Conservation (phyloP, 192 early-diverging fungal species). For the Gonapodya prolifera region DNA sequence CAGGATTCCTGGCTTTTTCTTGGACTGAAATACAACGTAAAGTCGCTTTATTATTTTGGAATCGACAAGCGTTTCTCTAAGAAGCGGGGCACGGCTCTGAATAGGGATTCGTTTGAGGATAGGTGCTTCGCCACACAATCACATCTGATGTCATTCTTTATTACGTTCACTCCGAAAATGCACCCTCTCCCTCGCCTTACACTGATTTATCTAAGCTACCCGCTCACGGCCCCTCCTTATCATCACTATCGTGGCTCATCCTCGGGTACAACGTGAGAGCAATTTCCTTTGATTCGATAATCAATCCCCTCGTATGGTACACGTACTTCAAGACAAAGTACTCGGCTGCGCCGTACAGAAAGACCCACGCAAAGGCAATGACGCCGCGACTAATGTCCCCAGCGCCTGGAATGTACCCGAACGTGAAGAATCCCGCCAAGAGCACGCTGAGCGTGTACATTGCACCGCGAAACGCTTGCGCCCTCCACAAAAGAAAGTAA, state of each 20-base stretch:
- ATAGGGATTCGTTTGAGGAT: too few relatives aligned
- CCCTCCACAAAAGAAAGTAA: neutral
- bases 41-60: too few relatives aligned
- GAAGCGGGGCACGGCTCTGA: too few relatives aligned
- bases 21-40: too few relatives aligned
- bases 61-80: too few relatives aligned
- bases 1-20: too few relatives aligned
- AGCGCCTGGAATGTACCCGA: neutral
- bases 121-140: too few relatives aligned
- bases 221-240: neutral
- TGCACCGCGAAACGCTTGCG: neutral
- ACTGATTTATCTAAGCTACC: neutral
- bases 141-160: too few relatives aligned
- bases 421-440: neutral
- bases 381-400: neutral
- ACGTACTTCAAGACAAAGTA: neutral
- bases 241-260: neutral
- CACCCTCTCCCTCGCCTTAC: neutral
- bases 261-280: neutral
- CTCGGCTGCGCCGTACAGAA: neutral
- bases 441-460: neutral
- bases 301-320: neutral
- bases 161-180: neutral
- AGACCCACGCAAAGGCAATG: neutral
- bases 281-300: neutral